These are phyloP conservation scores for Teunomyces stri DNA, from an alignment of 805 yeast species.

Conservation along the genomic window DNA sequence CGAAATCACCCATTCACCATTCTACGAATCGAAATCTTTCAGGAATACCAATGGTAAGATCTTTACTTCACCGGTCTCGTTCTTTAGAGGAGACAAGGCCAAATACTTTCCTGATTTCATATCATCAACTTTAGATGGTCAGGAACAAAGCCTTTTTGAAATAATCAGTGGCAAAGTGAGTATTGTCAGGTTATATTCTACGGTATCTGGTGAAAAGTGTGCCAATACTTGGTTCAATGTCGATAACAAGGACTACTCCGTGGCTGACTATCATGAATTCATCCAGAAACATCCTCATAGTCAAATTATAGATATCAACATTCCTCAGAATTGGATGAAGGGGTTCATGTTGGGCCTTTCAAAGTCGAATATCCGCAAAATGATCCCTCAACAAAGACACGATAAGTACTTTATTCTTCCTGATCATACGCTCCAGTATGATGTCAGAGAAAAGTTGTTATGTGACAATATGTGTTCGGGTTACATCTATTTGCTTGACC, in stretches of 20 bases:
- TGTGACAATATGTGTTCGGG: conserved; percentile 82
- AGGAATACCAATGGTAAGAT: conserved; percentile 80
- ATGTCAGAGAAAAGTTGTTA: conserved; percentile 54
- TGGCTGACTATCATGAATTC: conserved; percentile 42
- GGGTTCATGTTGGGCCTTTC: conserved; percentile 52
- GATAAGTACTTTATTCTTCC: conserved; percentile 63
- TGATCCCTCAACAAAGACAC: conserved; percentile 49
- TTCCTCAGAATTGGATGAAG: conserved; percentile 73
- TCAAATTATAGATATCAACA: conserved; percentile 73
- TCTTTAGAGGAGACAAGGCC: conserved; percentile 69
- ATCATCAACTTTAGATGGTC: conserved; percentile 50
- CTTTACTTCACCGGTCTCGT: conserved; percentile 78
- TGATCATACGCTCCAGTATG: conserved; percentile 55
- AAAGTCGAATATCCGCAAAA: conserved; percentile 41
- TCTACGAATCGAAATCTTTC: conserved; percentile 45
- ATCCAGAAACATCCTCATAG: conserved; percentile 45
- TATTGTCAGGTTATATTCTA: conserved; percentile 63
- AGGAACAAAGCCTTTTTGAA: conserved; percentile 35
- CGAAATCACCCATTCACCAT: conserved; percentile 43
- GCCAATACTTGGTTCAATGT: conserved; percentile 57
- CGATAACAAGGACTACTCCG: conserved; percentile 37
- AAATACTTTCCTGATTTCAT: conserved; percentile 78
- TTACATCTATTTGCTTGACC: conserved; percentile 76
- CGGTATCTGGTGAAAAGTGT: conserved; percentile 69
- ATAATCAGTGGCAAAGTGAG: conserved; percentile 49